phyloP scores from a whole-genome alignment of 139 green algal species.

The Tetradesmus lagerheimii region DNA sequence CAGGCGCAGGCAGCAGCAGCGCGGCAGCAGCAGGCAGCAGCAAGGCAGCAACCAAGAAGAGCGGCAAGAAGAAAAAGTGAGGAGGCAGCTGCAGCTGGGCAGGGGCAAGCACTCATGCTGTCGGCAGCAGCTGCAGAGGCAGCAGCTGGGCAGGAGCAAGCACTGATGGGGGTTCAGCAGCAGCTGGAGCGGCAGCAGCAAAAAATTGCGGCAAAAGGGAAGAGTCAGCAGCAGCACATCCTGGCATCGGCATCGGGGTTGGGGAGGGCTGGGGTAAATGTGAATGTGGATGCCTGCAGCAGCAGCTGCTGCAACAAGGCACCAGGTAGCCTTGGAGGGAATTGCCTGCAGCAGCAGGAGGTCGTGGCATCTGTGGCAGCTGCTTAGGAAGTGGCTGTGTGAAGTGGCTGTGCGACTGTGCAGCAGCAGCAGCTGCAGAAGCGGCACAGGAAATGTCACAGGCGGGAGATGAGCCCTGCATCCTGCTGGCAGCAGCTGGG shows the following conservation, averaged over 20 bases:
- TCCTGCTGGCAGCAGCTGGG: too few relatives aligned
- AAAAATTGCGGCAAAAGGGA: too few relatives aligned
- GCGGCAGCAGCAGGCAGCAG: constrained; percentile 31
- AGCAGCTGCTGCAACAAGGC: background rate
- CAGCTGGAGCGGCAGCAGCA: background rate
- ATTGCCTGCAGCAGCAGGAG: background rate
- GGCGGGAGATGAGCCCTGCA: too few relatives aligned
- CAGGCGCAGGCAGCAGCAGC: constrained; percentile 10
- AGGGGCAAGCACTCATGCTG: too few relatives aligned
- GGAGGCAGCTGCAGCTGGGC: background rate
- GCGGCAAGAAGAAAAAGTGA: constrained; percentile 62
- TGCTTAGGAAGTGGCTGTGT: background rate
- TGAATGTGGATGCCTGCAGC: background rate
- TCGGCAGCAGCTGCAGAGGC: background rate
- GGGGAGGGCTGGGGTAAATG: background rate
- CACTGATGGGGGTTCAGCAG: too few relatives aligned
- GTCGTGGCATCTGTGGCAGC: background rate
- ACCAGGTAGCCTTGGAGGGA: too few relatives aligned
- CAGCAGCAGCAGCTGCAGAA: background rate
- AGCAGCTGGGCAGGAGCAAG: background rate
- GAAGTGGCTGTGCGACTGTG: too few relatives aligned
- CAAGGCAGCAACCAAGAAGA: constrained; percentile 42
- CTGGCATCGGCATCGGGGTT: too few relatives aligned
- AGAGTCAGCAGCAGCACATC: too few relatives aligned
- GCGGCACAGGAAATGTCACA: too few relatives aligned